These are phyloP conservation scores for Exophiala alcalophila DNA, from an alignment of 2,329 filamentous ascomycete species.

Conservation along the genomic window DNA sequence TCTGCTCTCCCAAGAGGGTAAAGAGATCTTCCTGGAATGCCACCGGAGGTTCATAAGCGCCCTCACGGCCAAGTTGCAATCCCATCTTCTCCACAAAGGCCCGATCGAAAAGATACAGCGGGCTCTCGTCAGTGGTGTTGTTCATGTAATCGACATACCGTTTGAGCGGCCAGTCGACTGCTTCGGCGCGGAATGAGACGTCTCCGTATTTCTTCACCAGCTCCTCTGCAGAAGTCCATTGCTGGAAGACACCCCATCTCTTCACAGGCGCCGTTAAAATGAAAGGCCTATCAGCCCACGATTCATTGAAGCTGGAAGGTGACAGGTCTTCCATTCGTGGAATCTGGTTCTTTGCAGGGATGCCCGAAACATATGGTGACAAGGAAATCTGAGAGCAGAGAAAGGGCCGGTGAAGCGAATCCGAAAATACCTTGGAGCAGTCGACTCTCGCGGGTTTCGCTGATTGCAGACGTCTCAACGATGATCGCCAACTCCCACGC, in stretches of 20 bases:
- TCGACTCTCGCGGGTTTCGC: constrained; percentile 58
- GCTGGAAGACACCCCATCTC: constrained; percentile 71
- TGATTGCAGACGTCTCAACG: constrained; percentile 61
- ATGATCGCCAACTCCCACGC: constrained; percentile 82
- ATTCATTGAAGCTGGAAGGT: constrained; percentile 67
- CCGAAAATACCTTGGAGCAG: constrained; percentile 80
- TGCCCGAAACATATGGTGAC: constrained; percentile 63
- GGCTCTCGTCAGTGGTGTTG: constrained; percentile 77
- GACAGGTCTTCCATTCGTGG: constrained; percentile 65
- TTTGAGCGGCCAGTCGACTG: constrained; percentile 85
- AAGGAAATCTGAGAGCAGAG: constrained; percentile 77
- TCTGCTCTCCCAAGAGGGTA: constrained; percentile 68
- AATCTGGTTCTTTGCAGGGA: constrained; percentile 73
- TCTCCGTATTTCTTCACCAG: constrained; percentile 64
- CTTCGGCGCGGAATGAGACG: constrained; percentile 79
- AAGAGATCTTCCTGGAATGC: constrained; percentile 90
- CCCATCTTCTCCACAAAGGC: constrained; percentile 83
- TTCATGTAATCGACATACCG: constrained; percentile 81
- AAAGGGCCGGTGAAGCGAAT: constrained; percentile 85
- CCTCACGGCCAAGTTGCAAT: constrained; percentile 54
- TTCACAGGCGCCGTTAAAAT: constrained; percentile 79
- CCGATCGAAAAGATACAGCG: constrained; percentile 87
- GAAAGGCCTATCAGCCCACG: constrained; percentile 80
- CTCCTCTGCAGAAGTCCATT: constrained; percentile 70
- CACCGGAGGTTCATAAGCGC: constrained; percentile 72